Evolutionary conservation across 2,329 filamentous ascomycete species (phyloP).

Genomic region (Verticillium albo-atrum): DNA sequence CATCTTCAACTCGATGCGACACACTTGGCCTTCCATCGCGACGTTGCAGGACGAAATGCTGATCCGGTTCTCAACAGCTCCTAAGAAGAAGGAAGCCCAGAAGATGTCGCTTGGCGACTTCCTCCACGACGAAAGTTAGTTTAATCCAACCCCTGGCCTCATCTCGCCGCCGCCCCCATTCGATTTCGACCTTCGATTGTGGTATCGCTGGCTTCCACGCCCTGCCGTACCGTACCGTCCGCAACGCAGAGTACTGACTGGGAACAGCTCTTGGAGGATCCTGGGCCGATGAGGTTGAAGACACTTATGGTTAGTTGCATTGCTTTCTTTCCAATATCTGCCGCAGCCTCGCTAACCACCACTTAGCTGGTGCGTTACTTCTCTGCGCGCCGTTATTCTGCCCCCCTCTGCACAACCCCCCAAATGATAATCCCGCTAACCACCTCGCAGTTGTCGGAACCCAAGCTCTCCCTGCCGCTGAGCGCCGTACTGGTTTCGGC

Average conservation of each 20-base stretch:
- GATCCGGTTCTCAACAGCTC: conserved; percentile 54
- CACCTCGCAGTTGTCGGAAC: conserved; percentile 36
- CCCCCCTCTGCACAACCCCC: neutral
- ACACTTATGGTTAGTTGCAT: conserved; percentile 65
- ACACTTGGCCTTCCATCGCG: neutral
- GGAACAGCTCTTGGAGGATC: conserved; percentile 61
- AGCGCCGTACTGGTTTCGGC: conserved; percentile 15
- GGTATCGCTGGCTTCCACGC: neutral
- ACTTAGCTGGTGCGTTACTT: conserved; percentile 29
- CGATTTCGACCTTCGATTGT: neutral
- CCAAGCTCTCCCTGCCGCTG: conserved; percentile 49
- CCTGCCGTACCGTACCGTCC: neutral
- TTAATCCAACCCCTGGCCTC: conserved; percentile 4
- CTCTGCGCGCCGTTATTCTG: conserved; percentile 7
- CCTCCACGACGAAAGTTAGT: conserved; percentile 84
- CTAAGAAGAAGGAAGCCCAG: conserved; percentile 88
- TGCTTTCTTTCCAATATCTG: neutral
- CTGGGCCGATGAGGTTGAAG: conserved; percentile 99
- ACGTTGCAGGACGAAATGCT: neutral
- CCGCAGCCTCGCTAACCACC: conserved; percentile 18
- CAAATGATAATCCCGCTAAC: neutral
- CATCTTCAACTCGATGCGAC: conserved; percentile 5
- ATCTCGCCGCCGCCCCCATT: neutral
- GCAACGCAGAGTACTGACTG: conserved; percentile 17
- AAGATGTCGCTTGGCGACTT: conserved; percentile 98